phyloP scores from a whole-genome alignment of 176 grass and related monocot genomes.

The Melocanna baccifera region DNA sequence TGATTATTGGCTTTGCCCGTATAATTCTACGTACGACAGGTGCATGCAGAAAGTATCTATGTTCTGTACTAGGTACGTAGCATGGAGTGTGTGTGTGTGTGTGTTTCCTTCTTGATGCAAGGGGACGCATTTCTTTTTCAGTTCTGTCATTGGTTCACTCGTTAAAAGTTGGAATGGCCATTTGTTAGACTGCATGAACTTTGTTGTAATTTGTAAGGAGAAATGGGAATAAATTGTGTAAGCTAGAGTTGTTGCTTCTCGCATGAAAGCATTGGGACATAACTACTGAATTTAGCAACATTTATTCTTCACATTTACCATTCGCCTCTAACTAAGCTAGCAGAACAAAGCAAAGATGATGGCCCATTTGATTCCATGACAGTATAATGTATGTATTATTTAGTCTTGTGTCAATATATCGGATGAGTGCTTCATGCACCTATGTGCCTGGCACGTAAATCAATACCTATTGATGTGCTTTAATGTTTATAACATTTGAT shows the following conservation, averaged over 20 bases:
- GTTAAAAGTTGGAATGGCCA: neutral
- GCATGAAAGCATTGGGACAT: neutral
- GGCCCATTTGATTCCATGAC: neutral
- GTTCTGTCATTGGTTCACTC: neutral
- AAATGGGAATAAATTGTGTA: neutral
- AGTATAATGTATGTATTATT: neutral
- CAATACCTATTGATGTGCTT: too few relatives aligned
- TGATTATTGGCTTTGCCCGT: neutral
- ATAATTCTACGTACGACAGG: slow-evolving; percentile 15
- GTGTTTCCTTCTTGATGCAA: neutral
- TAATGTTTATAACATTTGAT: too few relatives aligned
- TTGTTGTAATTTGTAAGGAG: neutral
- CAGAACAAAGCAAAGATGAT: neutral
- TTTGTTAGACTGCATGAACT: neutral
- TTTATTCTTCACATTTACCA: neutral
- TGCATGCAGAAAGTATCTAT: slow-evolving; percentile 17
- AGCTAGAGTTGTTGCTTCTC: neutral
- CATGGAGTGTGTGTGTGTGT: too few relatives aligned
- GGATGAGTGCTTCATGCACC: too few relatives aligned
- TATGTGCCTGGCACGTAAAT: too few relatives aligned
- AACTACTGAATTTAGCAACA: neutral
- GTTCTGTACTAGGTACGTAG: neutral
- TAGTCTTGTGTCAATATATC: neutral
- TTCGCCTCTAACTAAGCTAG: neutral
- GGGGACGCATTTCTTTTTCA: neutral